Evolutionary conservation across 1,284 basidiomycete species (phyloP), one percentile per base, ranked within the genome.

Genomic region (Pyrrhoderma noxium): DNA sequence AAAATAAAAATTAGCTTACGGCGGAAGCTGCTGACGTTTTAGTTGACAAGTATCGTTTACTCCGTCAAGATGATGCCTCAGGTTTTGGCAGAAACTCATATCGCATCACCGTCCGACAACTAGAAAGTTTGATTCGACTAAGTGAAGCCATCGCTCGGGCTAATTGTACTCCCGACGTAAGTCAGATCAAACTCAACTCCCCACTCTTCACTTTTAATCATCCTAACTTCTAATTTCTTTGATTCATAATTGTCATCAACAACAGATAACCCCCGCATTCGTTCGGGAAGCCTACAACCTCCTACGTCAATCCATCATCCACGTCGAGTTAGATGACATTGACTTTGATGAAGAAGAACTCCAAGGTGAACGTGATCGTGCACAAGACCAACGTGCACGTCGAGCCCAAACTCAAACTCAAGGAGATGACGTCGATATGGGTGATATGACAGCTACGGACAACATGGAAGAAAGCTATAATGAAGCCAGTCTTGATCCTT

Each of bases 261-360:
- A 22, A 27, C 59, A 92, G 85, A 96, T 97, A 59, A 88, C 80
- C 0, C 93, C 94, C 0, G 85, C 79, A 1, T 97, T 96, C 64
- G 96, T 99, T 14, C 82, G 91, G 25, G 96, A 99, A 69, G 95
- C 96, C 1, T 98, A 92, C 69, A 85, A 82, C 23, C 82, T 99
- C 11, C 74, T 99, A 18, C 82, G 90, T 35, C 93, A 98, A 67
- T 98, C 94, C 2, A 99, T 99, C 69, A 98, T 99, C 61, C 96
- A 99, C 63, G 95, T 99, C 57, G 96, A 99, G 66, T 93, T 98
- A 68, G 96, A 99, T 64, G 95, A 99, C 61, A 88, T 99, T 63
- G 92, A 94, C 64, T 91, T 99, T 63, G 95, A 98, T 62, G 93
- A 96, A 57, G 93, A 96, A 63, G 92, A 93, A 49, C 73, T 80